Evolutionary conservation across 1,284 basidiomycete genomes (phyloP).

Genomic region (Spongispora temasekensis): DNA sequence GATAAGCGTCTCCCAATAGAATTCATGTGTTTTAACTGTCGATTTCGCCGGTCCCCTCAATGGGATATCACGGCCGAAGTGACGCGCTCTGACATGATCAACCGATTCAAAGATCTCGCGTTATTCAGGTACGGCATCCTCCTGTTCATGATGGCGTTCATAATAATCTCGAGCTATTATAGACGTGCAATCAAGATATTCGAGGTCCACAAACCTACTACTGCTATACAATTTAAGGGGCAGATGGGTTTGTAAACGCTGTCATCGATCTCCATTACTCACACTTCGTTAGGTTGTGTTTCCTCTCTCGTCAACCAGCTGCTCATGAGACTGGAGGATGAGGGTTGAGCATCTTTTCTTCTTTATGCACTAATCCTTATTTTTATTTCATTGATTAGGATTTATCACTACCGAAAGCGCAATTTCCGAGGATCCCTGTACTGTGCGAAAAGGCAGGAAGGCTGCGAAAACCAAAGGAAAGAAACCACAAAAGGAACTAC

Average conservation of each 20-base stretch:
- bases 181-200: slow-evolving; percentile 76
- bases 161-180: slow-evolving; percentile 6
- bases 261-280: slow-evolving; percentile 5
- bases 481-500: slow-evolving; percentile 52
- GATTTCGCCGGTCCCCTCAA: slow-evolving; percentile 58
- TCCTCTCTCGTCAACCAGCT: slow-evolving; percentile 57
- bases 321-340: slow-evolving; percentile 65
- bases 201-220: slow-evolving; percentile 51
- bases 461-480: slow-evolving; percentile 46
- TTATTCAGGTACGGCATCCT: slow-evolving; percentile 57
- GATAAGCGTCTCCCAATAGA: slow-evolving; percentile 57
- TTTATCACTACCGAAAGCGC: slow-evolving; percentile 58
- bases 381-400: slow-evolving; percentile 40
- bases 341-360: slow-evolving; percentile 47
- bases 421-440: slow-evolving; percentile 51
- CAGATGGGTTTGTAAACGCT: slow-evolving; percentile 50
- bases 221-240: slow-evolving; percentile 56
- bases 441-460: slow-evolving; percentile 40
- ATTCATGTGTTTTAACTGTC: slow-evolving; percentile 73
- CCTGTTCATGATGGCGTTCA: not conserved
- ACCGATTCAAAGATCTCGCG: slow-evolving; percentile 64
- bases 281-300: slow-evolving; percentile 50
- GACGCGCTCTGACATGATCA: slow-evolving; percentile 58
- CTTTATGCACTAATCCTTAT: slow-evolving; percentile 1
- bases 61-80: slow-evolving; percentile 68